phyloP scores from a whole-genome alignment of 2,329 filamentous ascomycete genomes.

The Penicillium sp. region DNA sequence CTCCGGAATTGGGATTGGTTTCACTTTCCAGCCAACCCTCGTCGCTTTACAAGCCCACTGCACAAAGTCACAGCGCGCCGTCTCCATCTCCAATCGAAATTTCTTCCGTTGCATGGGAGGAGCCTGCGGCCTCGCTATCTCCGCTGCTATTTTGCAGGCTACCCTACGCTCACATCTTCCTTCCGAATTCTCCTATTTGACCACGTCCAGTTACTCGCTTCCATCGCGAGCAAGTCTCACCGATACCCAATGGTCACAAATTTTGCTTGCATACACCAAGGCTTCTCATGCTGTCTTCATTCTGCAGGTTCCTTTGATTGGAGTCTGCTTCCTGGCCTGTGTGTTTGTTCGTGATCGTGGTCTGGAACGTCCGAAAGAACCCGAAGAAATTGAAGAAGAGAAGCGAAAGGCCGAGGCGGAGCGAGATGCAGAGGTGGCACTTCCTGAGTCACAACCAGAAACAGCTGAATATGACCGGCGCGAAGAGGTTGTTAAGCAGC shows the following conservation, averaged over 20 bases:
- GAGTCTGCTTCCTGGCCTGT: conserved; percentile 55
- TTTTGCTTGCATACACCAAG: conserved; percentile 57
- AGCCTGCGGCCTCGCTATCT: conserved; percentile 61
- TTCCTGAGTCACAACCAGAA: background rate
- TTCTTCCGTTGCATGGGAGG: conserved; percentile 66
- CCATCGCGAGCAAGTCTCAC: conserved; percentile 34
- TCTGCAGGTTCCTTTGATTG: conserved; percentile 60
- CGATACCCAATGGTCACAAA: conserved; percentile 41
- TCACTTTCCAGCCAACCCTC: conserved; percentile 57
- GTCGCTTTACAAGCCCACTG: conserved; percentile 64
- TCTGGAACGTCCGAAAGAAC: conserved; percentile 43
- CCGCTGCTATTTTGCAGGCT: conserved; percentile 55
- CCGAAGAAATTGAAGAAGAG: conserved; percentile 31
- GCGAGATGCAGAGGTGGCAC: conserved; percentile 22
- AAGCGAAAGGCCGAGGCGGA: conserved; percentile 35
- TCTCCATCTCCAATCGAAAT: conserved; percentile 66
- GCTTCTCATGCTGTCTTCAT: conserved; percentile 62
- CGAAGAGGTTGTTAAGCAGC: conserved; percentile 14
- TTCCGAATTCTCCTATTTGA: conserved; percentile 39
- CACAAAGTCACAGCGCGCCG: conserved; percentile 61
- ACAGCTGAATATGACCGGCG: conserved; percentile 5
- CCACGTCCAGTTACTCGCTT: conserved; percentile 46
- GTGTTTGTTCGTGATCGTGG: conserved; percentile 58
- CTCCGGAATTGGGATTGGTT: conserved; percentile 59
- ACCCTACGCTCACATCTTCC: conserved; percentile 46